Percentiles rank a stretch among this genome's conserved stretches.
phyloP scores from a whole-genome alignment of 345 rosid species.

The Diplotaxis tenuifolia region DNA sequence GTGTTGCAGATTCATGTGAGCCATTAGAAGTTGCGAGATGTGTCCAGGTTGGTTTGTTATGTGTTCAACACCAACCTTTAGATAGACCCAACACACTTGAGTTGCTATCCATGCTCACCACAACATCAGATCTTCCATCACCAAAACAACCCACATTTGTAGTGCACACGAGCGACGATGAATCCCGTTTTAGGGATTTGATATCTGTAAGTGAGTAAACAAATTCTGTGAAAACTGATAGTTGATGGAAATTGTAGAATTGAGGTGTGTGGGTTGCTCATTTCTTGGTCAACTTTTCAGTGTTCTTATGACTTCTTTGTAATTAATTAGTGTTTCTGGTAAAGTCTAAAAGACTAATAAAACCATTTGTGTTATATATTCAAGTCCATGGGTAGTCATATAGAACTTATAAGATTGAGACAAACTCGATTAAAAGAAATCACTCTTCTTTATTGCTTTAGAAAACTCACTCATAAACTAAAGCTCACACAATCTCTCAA shows the following conservation, averaged over 20 bases:
- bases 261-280: background rate
- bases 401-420: no score
- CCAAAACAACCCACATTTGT: constrained; percentile 24
- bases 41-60: constrained; percentile 26
- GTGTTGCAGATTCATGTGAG: background rate
- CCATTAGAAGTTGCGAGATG: constrained; percentile 19
- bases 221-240: background rate
- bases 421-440: no score
- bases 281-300: background rate
- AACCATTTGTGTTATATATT: background rate
- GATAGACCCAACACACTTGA: constrained; percentile 26
- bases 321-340: background rate
- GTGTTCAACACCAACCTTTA: constrained; percentile 20
- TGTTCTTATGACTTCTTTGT: background rate
- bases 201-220: background rate
- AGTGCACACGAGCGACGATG: background rate
- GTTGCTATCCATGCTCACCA: constrained; percentile 24
- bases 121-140: constrained; percentile 16
- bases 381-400: no score
- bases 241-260: background rate
- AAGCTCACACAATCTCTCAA: no score
- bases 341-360: background rate
- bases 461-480: no score
- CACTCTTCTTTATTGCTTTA: no score
- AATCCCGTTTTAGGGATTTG: background rate